Evolutionary conservation across 306 rosid genomes (phyloP), one percentile per base, ranked within the genome.

Genomic region (Carpinus fangiana): DNA sequence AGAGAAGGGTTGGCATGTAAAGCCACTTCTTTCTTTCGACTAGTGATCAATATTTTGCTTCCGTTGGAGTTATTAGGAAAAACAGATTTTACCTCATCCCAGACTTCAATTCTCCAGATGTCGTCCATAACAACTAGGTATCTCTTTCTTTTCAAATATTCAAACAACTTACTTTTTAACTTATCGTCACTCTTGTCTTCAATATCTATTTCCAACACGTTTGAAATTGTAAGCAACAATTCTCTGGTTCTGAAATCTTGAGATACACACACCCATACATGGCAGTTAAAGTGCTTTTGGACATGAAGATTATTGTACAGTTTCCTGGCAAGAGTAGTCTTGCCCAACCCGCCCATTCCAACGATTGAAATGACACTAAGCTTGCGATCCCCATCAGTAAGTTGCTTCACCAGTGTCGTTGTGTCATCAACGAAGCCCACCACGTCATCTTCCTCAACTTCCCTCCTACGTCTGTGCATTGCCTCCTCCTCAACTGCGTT

Each of bases 31-130:
- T 41, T 72, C 54, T 55, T 56, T 34, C 79, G 84, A 13, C 82
- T 84, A 0, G 87, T 80, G 13, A 84, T 73, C 47, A 84, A n/a
- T 50, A 84, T 48, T 59, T 56, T 76, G 20, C 84, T 84, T 1
- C 84, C 81, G 1, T 3, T 55, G 1, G 48, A 64, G 5, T 67
- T 23, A 28, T 75, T 54, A 0, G 83, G 83, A 54, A 83, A 83
- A 53, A 38, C 78, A 36, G 56, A 56, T 31, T 13, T 23, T 6
- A 83, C 3, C 43, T 71, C 73, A 0, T 83, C 70, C 85, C 81
- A 77, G 1, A n/a, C 78, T 1, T 46, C 23, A 0, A 8, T 65
- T 16, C 64, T 45, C 85, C 85, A 77, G 31, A 82, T 9, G 75
- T 82, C 81, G 23, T 82, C 81, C 0, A 82, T 47, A 2, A 77